phyloP scores from a whole-genome alignment of 352 stramenopile species.

The Vaucheria bursata region DNA sequence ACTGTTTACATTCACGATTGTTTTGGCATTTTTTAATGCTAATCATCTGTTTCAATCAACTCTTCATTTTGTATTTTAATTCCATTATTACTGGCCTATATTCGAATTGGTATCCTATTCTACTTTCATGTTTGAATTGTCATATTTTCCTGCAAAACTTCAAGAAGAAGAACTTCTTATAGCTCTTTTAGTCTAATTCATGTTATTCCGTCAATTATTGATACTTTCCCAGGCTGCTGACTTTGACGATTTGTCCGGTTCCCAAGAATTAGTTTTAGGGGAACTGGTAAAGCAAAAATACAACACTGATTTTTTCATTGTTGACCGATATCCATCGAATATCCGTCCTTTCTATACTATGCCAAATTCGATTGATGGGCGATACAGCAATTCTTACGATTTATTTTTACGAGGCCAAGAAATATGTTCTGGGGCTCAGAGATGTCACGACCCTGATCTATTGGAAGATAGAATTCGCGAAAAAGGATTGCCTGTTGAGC shows the following conservation, averaged over 20 bases:
- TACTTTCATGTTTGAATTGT: too few species aligned
- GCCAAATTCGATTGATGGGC: constrained; percentile 74
- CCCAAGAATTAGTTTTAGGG: constrained; percentile 94
- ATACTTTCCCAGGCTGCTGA: constrained; percentile 39
- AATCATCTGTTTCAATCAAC: too few species aligned
- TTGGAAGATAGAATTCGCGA: constrained; percentile 62
- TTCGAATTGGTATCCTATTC: too few species aligned
- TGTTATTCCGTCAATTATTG: too few species aligned
- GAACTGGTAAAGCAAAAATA: constrained; percentile 93
- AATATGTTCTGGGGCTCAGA: constrained; percentile 96
- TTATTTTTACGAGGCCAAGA: constrained; percentile 99
- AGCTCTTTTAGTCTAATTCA: too few species aligned
- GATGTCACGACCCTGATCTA: constrained; percentile 89
- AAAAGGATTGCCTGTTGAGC: constrained; percentile 69
- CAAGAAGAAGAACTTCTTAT: too few species aligned
- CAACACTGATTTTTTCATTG: constrained; percentile 98
- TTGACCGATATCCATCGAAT: constrained; percentile 96
- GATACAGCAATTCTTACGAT: constrained; percentile 89
- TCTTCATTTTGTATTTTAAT: too few species aligned
- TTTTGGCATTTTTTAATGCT: too few species aligned
- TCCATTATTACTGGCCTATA: too few species aligned
- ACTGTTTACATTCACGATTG: too few species aligned
- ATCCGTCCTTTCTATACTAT: constrained; percentile 99
- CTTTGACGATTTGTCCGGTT: constrained; percentile 71
- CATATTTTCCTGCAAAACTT: too few species aligned